Percentiles rank a stretch among this genome's conserved stretches.
These are phyloP conservation scores for Solanum microdontum DNA, from an alignment of 257 asterid species.

Conservation along the genomic window DNA sequence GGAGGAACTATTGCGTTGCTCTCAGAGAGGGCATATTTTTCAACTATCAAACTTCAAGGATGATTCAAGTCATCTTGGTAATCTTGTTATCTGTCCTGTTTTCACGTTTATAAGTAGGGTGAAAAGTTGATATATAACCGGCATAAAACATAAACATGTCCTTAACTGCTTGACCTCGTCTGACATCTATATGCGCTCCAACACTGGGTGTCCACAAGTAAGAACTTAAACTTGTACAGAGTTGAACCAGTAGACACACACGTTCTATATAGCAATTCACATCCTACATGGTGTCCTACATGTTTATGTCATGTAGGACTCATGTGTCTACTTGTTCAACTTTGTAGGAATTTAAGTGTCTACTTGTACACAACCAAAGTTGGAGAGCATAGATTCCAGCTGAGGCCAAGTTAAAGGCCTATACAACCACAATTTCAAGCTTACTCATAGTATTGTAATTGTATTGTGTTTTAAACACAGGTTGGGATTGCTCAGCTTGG, in stretches of 20 bases:
- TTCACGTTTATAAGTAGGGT: neutral
- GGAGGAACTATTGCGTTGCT: conserved; percentile 48
- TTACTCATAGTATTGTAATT: neutral
- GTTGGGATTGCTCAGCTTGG: conserved; percentile 97
- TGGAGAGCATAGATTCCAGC: neutral
- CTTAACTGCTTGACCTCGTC: neutral
- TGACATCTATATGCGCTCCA: neutral
- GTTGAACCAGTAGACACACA: neutral
- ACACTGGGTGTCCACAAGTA: neutral
- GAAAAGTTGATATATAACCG: neutral
- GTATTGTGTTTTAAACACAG: conserved; percentile 24
- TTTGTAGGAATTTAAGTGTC: neutral
- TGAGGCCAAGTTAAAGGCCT: neutral
- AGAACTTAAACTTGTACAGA: neutral
- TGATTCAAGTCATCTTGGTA: conserved; percentile 40
- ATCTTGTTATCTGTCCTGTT: neutral
- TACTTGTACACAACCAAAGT: neutral
- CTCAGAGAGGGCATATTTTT: conserved; percentile 55
- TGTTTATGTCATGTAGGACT: neutral
- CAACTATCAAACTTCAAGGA: conserved; percentile 77
- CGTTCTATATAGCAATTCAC: neutral
- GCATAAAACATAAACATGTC: neutral
- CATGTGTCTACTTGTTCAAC: neutral
- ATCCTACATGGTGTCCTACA: neutral
- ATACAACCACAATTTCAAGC: neutral